Evolutionary conservation across 1,284 basidiomycete species (phyloP), one percentile per base, ranked within the genome.

Genomic region (Puccinia sorghi): DNA sequence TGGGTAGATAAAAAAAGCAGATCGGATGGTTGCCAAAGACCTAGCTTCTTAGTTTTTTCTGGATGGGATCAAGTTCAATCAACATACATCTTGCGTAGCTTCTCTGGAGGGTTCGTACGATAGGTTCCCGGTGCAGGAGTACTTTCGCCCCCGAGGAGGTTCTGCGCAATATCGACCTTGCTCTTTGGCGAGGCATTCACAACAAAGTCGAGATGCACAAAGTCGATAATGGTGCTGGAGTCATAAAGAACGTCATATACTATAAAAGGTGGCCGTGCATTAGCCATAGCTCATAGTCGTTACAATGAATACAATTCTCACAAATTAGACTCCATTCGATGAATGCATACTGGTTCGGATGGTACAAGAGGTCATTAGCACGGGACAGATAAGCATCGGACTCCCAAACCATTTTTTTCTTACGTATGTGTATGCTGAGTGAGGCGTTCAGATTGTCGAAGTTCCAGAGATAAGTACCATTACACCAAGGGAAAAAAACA

Each of bases 301-400:
- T 8, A 39, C n/a, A 17, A 57, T 8, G 0, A 46, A 50, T 1
- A 20, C 22, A 25, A 37, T 32, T 43, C 78, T 69, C 39, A 70
- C 78, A 27, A 63, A 95, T 93, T 69, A 95, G 88, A 1, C 87
- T 87, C 93, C 93, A 96, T 85, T 96, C 93, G 81, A 93, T 92
- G 84, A 94, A 90, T 70, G 90, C 89, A 82, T 94, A 96, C 70
- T 86, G 86, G 0, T 92, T 5, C 7, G 93, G 85, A 56, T 57
- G 9, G 59, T 3, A 52, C 3, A 27, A 64, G n/a, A 32, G 6
- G 3, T 17, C 39, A 27, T 59, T 15, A 72, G 56, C 50, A 3
- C 39, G 39, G 15, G 27, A 72, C 15, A 5, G 3, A 66, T 48
- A 12, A 39, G 22, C 1, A n/a, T 5, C 32, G n/a, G n/a, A 25